A percentile compares a stretch with the other conserved stretches of the same genome.
phyloP scores from a whole-genome alignment of 768 basidiomycete genomes.

The Russula sp. region DNA sequence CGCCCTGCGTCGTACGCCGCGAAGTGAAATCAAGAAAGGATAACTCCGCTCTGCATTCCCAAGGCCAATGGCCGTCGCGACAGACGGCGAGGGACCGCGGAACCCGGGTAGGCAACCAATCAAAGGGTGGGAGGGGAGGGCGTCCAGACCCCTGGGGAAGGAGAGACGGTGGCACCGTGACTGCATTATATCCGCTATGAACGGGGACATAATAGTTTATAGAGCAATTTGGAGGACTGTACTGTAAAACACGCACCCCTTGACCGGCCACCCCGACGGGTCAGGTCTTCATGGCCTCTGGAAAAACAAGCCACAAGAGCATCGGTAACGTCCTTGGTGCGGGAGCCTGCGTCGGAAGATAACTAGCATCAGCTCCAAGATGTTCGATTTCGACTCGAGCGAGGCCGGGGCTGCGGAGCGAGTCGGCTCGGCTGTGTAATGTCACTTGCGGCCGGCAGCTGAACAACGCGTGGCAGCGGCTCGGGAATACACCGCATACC shows the following conservation, averaged over 20 bases:
- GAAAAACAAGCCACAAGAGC: not conserved
- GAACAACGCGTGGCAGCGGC: not conserved
- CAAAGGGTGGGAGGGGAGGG: not conserved
- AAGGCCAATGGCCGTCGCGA: not conserved
- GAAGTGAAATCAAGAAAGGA: not conserved
- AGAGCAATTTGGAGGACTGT: not conserved
- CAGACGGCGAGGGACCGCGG: not conserved
- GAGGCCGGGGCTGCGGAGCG: no score
- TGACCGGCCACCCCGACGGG: not conserved
- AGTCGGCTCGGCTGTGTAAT: conserved; percentile 2
- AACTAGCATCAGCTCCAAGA: not conserved
- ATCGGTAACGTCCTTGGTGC: not conserved
- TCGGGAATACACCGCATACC: not conserved
- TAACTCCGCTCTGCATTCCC: not conserved
- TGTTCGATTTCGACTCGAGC: not conserved
- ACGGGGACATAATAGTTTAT: not conserved
- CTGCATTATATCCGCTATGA: not conserved
- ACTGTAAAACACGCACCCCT: not conserved
- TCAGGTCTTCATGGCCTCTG: not conserved
- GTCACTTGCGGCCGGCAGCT: conserved; percentile 12
- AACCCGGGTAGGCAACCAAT: not conserved
- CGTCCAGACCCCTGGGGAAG: not conserved
- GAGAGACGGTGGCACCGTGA: not conserved
- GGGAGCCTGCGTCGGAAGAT: not conserved
- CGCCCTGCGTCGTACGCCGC: not conserved